Evolutionary conservation across 2,329 filamentous ascomycete genomes (phyloP).

Genomic region (Grosmannia penicillata): DNA sequence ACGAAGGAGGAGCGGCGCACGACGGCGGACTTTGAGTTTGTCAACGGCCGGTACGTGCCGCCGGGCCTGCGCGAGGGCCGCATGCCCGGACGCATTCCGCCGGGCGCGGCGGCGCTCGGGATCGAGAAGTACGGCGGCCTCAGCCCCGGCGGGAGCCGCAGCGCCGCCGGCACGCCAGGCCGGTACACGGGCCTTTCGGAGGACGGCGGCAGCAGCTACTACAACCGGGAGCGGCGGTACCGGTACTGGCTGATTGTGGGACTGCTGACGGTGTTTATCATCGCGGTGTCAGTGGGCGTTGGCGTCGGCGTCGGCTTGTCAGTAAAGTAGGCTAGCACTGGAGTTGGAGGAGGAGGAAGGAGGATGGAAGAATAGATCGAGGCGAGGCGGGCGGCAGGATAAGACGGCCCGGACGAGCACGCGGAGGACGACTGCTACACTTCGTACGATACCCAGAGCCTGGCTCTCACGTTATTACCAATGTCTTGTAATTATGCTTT

Average conservation of each 20-base stretch:
- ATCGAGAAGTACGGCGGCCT: conserved; percentile 3
- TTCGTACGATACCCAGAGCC: no score
- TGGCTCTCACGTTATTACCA: no score
- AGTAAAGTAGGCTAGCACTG: no score
- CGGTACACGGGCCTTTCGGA: no score
- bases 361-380: no score
- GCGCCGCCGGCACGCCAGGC: no score
- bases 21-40: conserved; percentile 9
- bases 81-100: conserved; percentile 7
- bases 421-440: no score
- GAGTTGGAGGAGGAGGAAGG: not conserved
- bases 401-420: no score
- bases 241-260: conserved; percentile 22
- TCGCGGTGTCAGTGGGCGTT: conserved; percentile 18
- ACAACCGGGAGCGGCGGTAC: conserved; percentile 15
- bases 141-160: not conserved
- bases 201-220: conserved; percentile 14
- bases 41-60: conserved; percentile 11
- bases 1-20: conserved; percentile 1
- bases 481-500: no score
- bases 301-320: conserved; percentile 24
- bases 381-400: no score
- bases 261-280: conserved; percentile 14
- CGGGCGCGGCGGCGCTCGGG: not conserved
- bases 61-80: conserved; percentile 10